These are phyloP conservation scores for Ilyonectria sp. DNA, from an alignment of 2,329 filamentous ascomycete species.

Conservation along the genomic window DNA sequence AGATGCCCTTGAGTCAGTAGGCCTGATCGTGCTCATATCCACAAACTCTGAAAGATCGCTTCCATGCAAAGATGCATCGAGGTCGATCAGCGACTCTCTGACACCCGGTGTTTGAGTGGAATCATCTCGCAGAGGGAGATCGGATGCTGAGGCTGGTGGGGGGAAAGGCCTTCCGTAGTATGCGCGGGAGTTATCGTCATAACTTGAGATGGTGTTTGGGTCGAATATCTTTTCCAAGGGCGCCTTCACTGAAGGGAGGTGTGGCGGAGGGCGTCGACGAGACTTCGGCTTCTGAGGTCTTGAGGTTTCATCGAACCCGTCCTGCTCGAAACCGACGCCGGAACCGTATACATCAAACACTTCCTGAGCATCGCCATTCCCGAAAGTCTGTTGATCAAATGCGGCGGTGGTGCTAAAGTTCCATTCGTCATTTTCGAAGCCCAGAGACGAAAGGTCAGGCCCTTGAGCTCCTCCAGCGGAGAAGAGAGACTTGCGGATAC, in stretches of 20 bases:
- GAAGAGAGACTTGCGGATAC: constrained; percentile 77
- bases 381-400: constrained; percentile 73
- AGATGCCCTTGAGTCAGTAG: constrained; percentile 62
- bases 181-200: constrained; percentile 73
- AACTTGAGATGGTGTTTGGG: constrained; percentile 75
- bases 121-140: constrained; percentile 73
- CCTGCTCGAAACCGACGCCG: constrained; percentile 67
- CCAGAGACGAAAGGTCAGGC: constrained; percentile 61
- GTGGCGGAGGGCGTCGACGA: constrained; percentile 71
- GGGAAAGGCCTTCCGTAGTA: constrained; percentile 69
- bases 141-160: constrained; percentile 59
- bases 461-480: constrained; percentile 71
- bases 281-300: constrained; percentile 68
- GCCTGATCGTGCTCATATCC: constrained; percentile 73
- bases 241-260: constrained; percentile 69
- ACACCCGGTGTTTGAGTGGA: constrained; percentile 64
- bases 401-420: constrained; percentile 77
- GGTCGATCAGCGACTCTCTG: constrained; percentile 76
- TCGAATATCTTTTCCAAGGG: constrained; percentile 78
- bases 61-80: constrained; percentile 72
- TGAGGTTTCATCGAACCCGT: constrained; percentile 64
- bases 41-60: constrained; percentile 71
- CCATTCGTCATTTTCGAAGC: constrained; percentile 73
- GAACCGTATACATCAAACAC: constrained; percentile 74
- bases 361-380: constrained; percentile 68